Evolutionary conservation across 148 eudicot genomes (phyloP).

Genomic region (Camellia granthamiana): DNA sequence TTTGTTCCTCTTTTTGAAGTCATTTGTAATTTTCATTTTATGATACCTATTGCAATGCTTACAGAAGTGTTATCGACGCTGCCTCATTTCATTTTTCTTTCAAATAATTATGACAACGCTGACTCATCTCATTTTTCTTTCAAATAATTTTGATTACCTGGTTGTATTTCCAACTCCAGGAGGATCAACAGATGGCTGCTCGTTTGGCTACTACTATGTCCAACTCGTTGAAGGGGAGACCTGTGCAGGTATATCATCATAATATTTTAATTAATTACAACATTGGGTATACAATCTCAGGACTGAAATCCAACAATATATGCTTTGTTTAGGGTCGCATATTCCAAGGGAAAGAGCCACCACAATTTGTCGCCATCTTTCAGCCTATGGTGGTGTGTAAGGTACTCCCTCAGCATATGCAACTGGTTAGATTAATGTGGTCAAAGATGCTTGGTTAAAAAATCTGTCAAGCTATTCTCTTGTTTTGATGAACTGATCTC

Average conservation of each 20-base stretch:
- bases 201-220: conserved; percentile 77
- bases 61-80: background rate
- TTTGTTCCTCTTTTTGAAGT: background rate
- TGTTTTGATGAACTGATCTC: conserved; percentile 9
- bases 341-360: conserved; percentile 93
- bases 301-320: background rate
- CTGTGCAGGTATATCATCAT: conserved; percentile 61
- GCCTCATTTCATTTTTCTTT: background rate
- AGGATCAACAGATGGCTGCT: conserved; percentile 78
- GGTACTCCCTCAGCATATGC: conserved; percentile 42
- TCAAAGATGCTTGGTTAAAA: conserved; percentile 9
- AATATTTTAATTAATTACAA: conserved; percentile 6
- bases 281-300: background rate
- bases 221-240: conserved; percentile 91
- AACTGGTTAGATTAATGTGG: background rate
- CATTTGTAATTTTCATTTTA: too few species aligned
- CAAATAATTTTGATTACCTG: background rate
- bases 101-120: background rate
- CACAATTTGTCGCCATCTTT: conserved; percentile 87
- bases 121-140: background rate
- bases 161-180: conserved; percentile 44
- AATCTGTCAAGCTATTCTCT: conserved; percentile 8
- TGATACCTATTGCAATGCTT: background rate
- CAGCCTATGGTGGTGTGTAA: conserved; percentile 94
- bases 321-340: conserved; percentile 64